Evolutionary conservation across 306 rosid species (phyloP).

Genomic region (Ormosia emarginata): DNA sequence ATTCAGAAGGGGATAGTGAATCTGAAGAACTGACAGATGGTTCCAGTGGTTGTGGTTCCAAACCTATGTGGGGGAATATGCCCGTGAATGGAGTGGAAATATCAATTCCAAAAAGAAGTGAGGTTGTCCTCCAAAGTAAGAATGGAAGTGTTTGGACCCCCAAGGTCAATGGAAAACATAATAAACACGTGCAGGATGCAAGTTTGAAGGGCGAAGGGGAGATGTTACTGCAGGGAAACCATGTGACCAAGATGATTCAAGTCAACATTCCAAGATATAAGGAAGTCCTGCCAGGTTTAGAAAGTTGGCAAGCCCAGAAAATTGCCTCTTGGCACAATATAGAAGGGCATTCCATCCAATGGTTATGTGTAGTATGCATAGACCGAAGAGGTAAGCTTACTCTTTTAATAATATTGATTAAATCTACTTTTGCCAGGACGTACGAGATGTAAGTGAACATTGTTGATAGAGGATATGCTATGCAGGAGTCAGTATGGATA

Average conservation of each 20-base stretch:
- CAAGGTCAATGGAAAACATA: conserved; percentile 88
- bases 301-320: conserved; percentile 84
- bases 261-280: conserved; percentile 69
- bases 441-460: background rate
- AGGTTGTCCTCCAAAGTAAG: conserved; percentile 33
- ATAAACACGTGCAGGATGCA: conserved; percentile 54
- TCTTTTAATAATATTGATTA: conserved; percentile 2
- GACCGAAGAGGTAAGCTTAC: conserved; percentile 79
- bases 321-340: conserved; percentile 86
- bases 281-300: conserved; percentile 89
- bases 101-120: conserved; percentile 44
- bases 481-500: background rate
- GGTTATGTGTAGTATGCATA: conserved; percentile 78
- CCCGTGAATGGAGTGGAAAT: conserved; percentile 47
- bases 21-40: conserved; percentile 53
- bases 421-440: conserved; percentile 6
- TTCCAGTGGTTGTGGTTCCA: conserved; percentile 46
- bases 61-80: conserved; percentile 49
- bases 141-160: conserved; percentile 69
- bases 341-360: conserved; percentile 85
- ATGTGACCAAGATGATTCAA: conserved; percentile 56
- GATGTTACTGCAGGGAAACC: conserved; percentile 56
- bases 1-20: conserved; percentile 75
- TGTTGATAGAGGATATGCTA: background rate
- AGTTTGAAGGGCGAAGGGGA: conserved; percentile 65